phyloP scores from a whole-genome alignment of 1,284 basidiomycete genomes.

The Athelia psychrophila region DNA sequence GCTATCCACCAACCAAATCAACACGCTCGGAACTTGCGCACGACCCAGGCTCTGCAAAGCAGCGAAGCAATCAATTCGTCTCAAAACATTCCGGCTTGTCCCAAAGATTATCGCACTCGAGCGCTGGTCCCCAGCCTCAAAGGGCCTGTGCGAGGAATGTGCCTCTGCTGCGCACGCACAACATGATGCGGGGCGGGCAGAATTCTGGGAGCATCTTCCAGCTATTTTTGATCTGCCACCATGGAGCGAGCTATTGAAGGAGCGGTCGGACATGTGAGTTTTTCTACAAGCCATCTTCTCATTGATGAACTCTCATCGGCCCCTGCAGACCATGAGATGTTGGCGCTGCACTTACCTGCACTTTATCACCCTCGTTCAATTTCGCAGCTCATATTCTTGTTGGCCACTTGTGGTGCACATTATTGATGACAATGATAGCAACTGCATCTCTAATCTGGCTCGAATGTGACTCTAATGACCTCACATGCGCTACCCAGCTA shows the following conservation, averaged over 20 bases:
- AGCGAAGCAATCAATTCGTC: not conserved
- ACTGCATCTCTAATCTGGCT: too few relatives aligned
- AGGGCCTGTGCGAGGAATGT: not conserved
- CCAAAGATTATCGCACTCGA: not conserved
- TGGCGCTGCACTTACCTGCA: too few relatives aligned
- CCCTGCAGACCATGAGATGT: too few relatives aligned
- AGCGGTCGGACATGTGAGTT: not conserved
- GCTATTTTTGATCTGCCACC: constrained; percentile 26
- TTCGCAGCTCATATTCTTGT: too few relatives aligned
- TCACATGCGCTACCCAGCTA: too few relatives aligned
- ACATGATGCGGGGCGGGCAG: constrained; percentile 15
- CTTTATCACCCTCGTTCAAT: too few relatives aligned
- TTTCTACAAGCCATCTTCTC: too few relatives aligned
- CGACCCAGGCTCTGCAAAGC: not conserved
- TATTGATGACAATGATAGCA: too few relatives aligned
- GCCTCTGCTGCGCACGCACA: not conserved
- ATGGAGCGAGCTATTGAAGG: not conserved
- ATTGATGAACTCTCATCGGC: too few relatives aligned
- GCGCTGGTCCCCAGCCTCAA: not conserved
- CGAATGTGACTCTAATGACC: too few relatives aligned
- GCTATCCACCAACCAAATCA: not conserved
- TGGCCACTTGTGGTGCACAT: too few relatives aligned
- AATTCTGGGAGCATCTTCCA: constrained; percentile 31
- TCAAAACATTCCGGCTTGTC: not conserved
- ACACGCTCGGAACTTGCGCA: not conserved